Evolutionary conservation across 1,139 yeast species (phyloP).

Genomic region (Hemisphaericaspora xylanilytica): DNA sequence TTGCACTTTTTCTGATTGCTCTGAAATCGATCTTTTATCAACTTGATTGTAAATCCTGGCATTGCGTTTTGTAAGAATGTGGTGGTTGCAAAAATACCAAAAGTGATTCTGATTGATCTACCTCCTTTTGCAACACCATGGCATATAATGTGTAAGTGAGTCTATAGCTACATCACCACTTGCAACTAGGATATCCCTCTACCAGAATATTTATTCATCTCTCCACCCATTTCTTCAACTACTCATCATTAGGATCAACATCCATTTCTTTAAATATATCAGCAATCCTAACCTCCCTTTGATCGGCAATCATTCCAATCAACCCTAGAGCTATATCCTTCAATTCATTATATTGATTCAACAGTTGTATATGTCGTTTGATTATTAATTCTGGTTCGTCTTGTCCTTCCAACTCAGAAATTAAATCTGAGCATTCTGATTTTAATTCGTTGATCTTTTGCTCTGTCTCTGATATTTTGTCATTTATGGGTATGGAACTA

Average conservation of each 20-base stretch:
- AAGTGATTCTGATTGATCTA: too few relatives aligned
- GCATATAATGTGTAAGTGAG: too few relatives aligned
- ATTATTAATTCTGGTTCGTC: conserved; percentile 36
- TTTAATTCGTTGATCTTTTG: conserved; percentile 33
- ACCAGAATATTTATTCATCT: neutral
- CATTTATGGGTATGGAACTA: neutral
- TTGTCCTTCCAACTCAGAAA: conserved; percentile 33
- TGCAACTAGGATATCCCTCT: too few relatives aligned
- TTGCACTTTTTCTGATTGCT: too few relatives aligned
- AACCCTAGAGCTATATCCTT: conserved; percentile 50
- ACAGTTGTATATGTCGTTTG: conserved; percentile 40
- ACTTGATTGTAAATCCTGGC: too few relatives aligned
- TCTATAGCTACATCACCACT: too few relatives aligned
- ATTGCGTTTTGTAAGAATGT: too few relatives aligned
- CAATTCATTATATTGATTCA: conserved; percentile 48
- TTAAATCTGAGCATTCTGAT: conserved; percentile 34
- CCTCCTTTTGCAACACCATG: too few relatives aligned
- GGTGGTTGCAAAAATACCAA: too few relatives aligned
- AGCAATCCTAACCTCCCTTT: conserved; percentile 38
- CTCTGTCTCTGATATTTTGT: conserved; percentile 19
- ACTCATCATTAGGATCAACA: conserved; percentile 19
- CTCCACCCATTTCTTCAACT: too few relatives aligned
- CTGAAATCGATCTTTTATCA: too few relatives aligned
- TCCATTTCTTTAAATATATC: conserved; percentile 35
- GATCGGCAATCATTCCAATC: conserved; percentile 51